Percentiles rank a stretch among this genome's conserved stretches.
Evolutionary conservation across 2,329 filamentous ascomycete species (phyloP).

Genomic region (Sarocladium strictum): DNA sequence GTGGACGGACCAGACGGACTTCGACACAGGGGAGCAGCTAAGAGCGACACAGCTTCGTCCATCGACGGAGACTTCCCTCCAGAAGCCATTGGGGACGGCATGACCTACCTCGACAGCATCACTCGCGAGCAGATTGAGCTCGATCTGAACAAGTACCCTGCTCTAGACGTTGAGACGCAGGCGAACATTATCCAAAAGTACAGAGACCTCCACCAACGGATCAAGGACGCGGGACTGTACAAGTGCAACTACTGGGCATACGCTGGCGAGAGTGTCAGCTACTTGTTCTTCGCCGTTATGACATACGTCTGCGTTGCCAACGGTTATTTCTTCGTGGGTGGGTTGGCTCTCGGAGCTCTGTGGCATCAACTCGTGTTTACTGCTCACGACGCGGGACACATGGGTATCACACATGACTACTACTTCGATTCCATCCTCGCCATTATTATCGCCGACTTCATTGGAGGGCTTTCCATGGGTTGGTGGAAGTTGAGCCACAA

Average conservation of each 20-base stretch:
- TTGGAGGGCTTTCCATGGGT: slow-evolving; percentile 82
- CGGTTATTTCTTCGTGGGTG: slow-evolving; percentile 65
- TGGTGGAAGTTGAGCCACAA: slow-evolving; percentile 99
- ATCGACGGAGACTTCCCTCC: slow-evolving; percentile 31
- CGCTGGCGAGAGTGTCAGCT: slow-evolving; percentile 66
- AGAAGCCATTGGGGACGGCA: slow-evolving; percentile 46
- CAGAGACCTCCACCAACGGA: slow-evolving; percentile 64
- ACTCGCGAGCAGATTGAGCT: slow-evolving; percentile 70
- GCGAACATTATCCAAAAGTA: slow-evolving; percentile 74
- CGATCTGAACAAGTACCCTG: slow-evolving; percentile 75
- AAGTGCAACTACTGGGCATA: slow-evolving; percentile 81
- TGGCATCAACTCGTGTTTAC: slow-evolving; percentile 96
- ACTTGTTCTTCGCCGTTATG: slow-evolving; percentile 55
- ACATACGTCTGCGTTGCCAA: slow-evolving; percentile 56
- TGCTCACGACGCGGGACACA: slow-evolving; percentile 92
- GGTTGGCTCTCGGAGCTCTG: slow-evolving; percentile 69
- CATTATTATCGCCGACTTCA: slow-evolving; percentile 82
- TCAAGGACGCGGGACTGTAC: slow-evolving; percentile 72
- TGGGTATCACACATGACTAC: slow-evolving; percentile 93
- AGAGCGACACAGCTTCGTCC: slow-evolving; percentile 16
- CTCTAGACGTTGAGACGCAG: slow-evolving; percentile 68
- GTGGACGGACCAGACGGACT: slow-evolving; percentile 18
- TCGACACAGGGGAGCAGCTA: slow-evolving; percentile 19
- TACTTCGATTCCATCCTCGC: slow-evolving; percentile 77
- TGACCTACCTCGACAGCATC: slow-evolving; percentile 64